Evolutionary conservation across 768 basidiomycete genomes (phyloP), one percentile per base, ranked within the genome.

Genomic region (Sistotremastrum suecicum): DNA sequence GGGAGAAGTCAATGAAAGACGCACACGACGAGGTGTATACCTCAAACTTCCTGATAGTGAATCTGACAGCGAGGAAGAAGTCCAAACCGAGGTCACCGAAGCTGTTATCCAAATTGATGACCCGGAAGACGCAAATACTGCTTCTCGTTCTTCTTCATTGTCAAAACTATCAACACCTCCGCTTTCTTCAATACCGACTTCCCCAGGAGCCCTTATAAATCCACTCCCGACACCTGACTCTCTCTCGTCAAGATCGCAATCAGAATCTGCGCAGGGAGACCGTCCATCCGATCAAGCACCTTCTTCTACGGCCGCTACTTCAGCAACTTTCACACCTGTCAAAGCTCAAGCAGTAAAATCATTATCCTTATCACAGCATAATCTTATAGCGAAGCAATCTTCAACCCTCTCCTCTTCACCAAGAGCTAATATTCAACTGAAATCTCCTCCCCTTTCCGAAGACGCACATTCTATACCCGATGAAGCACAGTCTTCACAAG

Each of bases 21-120:
- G 85, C 51, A 88, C 85, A 42, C 76, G 85, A 32, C 72, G 85
- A 37, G 84, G 85, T 33, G 85, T 88, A 11, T 88, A 88, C 58
- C 80, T 81, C 31, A 73, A 83, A 37, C 62, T 79, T 50, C 68
- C 71, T 50, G 70, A 75, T 49, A 68, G 71, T 48, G 73, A 71
- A 10, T 46, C 77, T 20, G 74, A 76, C 43, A 74, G 74, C 37
- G 79, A 81, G 50, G 75, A 75, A 48, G 73, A 78, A 29, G 74
- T 75, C 41, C 72, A 76, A 45, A 60, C 62, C 36, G 65, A 61
- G 37, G 74, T 70, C 37, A 70, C 67, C 44, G 64, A 69, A 49
- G 65, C 53, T 65, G 44, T 70, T 67, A 34, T 61, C 59, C 43
- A 72, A 74, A 12, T 29, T 31, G 31, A 29, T 11, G 28, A 20